Evolutionary conservation across 257 asterid species (phyloP).

Genomic region (Penstemon barbatus): DNA sequence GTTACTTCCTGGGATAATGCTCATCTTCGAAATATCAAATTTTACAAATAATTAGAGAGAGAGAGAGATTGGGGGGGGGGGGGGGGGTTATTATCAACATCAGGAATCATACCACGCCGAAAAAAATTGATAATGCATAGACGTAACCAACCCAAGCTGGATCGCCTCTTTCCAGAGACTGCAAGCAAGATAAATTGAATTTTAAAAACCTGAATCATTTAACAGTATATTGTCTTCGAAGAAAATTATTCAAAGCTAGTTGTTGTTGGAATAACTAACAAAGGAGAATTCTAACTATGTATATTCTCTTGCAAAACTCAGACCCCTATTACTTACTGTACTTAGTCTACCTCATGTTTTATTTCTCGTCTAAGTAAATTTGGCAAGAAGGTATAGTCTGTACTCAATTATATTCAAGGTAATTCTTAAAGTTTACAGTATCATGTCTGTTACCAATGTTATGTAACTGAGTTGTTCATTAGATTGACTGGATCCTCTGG

Average conservation of each 20-base stretch:
- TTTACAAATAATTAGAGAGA: background rate
- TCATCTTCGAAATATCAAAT: constrained; percentile 10
- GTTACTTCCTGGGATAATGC: background rate
- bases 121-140: constrained; percentile 78
- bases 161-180: constrained; percentile 76
- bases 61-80: background rate
- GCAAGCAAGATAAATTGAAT: constrained; percentile 43
- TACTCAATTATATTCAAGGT: too few species aligned
- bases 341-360: background rate
- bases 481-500: background rate
- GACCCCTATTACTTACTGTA: background rate
- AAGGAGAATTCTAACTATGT: background rate
- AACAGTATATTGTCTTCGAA: constrained; percentile 12
- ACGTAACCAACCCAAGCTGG: constrained; percentile 88
- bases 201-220: constrained; percentile 25
- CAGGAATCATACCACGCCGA: constrained; percentile 69
- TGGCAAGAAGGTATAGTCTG: background rate
- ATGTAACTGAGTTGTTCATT: background rate
- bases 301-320: constrained; percentile 3
- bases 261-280: background rate
- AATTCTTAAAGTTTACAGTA: background rate
- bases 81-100: constrained; percentile 12
- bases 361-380: background rate
- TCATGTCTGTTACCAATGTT: background rate
- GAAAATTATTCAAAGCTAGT: constrained; percentile 21